phyloP scores from a whole-genome alignment of 2,329 filamentous ascomycete species.

The Fusarium abutilonis region DNA sequence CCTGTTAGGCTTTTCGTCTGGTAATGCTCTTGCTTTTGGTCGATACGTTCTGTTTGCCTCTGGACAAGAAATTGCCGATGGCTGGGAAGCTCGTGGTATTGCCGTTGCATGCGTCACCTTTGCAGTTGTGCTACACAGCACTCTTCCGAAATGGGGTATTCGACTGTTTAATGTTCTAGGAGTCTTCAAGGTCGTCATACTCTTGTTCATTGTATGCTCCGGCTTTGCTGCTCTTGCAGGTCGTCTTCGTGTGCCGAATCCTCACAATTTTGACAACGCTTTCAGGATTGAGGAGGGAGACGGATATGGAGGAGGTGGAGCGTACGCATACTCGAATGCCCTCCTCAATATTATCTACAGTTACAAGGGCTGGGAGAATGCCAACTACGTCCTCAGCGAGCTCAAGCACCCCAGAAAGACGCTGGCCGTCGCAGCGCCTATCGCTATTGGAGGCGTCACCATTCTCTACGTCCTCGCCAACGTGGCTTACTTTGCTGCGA shows the following conservation, averaged over 20 bases:
- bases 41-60: conserved; percentile 66
- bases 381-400: conserved; percentile 69
- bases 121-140: conserved; percentile 61
- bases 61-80: conserved; percentile 57
- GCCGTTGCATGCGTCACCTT: conserved; percentile 65
- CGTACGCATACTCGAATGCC: conserved; percentile 65
- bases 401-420: conserved; percentile 65
- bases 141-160: conserved; percentile 66
- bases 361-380: conserved; percentile 72
- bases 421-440: conserved; percentile 63
- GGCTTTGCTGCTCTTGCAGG: conserved; percentile 67
- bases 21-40: conserved; percentile 67
- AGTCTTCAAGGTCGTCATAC: conserved; percentile 67
- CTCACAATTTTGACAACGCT: conserved; percentile 66
- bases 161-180: conserved; percentile 68
- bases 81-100: conserved; percentile 67
- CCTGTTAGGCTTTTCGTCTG: conserved; percentile 68
- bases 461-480: conserved; percentile 71
- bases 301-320: conserved; percentile 59
- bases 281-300: conserved; percentile 58
- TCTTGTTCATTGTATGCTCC: conserved; percentile 69
- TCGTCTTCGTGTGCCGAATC: conserved; percentile 58
- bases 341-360: conserved; percentile 68
- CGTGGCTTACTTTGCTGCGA: conserved; percentile 72
- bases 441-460: conserved; percentile 67